A percentile compares a stretch with the other conserved stretches of the same genome.
phyloP scores from a whole-genome alignment of 306 rosid species.

The Dicorynia guianensis region DNA sequence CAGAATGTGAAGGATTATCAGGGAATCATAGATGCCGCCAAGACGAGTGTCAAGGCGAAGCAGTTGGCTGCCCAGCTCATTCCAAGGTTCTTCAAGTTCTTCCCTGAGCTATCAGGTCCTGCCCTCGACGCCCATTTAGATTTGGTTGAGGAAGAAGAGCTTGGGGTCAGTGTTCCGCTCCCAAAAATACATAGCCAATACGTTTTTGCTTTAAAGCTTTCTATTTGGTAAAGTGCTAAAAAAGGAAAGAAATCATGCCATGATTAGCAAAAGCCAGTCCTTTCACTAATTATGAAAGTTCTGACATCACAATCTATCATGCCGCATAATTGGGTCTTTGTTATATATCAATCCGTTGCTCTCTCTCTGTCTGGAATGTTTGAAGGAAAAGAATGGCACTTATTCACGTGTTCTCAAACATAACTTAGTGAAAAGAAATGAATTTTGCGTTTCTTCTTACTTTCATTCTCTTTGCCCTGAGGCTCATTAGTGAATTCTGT shows the following conservation, averaged over 20 bases:
- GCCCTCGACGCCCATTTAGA: slow-evolving; percentile 84
- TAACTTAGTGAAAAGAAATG: background rate
- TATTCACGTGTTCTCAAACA: background rate
- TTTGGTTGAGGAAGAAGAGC: slow-evolving; percentile 95
- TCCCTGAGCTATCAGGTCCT: slow-evolving; percentile 77
- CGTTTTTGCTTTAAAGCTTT: background rate
- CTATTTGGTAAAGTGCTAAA: slow-evolving; percentile 2
- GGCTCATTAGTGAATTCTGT: background rate
- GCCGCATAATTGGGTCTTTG: background rate
- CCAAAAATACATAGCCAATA: background rate
- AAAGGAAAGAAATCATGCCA: background rate
- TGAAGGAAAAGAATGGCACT: background rate
- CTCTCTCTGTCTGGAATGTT: background rate
- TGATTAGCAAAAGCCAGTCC: background rate
- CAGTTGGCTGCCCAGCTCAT: slow-evolving; percentile 79
- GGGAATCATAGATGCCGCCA: slow-evolving; percentile 74
- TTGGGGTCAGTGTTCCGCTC: slow-evolving; percentile 69
- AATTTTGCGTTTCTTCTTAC: background rate
- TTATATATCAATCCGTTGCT: background rate
- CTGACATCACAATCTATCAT: background rate
- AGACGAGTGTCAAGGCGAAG: slow-evolving; percentile 73
- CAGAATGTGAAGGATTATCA: slow-evolving; percentile 49
- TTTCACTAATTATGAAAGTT: background rate
- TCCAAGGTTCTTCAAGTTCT: slow-evolving; percentile 92
- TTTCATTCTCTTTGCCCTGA: background rate